Conservation (phyloP, 2,329 filamentous ascomycete species). For the Drechslerella coelobrocha region DNA sequence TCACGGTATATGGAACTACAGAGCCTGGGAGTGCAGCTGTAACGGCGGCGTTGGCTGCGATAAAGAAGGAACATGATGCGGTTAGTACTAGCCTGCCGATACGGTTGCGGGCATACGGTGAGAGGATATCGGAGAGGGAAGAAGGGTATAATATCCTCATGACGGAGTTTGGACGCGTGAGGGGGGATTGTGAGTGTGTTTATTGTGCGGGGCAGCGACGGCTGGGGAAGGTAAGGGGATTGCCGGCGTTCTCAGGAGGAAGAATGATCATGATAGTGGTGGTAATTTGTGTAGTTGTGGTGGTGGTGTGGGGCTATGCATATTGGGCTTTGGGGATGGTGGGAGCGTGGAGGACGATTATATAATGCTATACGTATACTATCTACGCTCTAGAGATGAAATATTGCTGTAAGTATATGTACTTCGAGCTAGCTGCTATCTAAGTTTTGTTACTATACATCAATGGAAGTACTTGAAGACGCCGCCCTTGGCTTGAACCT, state of each 20-base stretch:
- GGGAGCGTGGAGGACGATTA: too few relatives aligned
- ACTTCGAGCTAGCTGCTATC: too few relatives aligned
- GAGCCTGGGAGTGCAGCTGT: not conserved
- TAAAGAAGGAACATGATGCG: slow-evolving; percentile 12
- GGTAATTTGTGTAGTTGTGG: not conserved
- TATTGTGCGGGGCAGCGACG: slow-evolving; percentile 21
- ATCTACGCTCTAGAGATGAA: too few relatives aligned
- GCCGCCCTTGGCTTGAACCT: slow-evolving; percentile 63
- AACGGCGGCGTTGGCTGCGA: slow-evolving; percentile 5
- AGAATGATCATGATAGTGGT: not conserved
- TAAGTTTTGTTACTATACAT: too few relatives aligned
- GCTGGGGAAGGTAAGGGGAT: not conserved
- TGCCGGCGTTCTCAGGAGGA: not conserved
- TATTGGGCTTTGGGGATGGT: too few relatives aligned
- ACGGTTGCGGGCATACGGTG: not conserved
- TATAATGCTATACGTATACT: too few relatives aligned
- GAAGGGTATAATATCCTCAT: slow-evolving; percentile 2
- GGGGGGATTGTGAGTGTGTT: slow-evolving; percentile 7
- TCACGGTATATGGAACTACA: not conserved
- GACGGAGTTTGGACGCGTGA: slow-evolving; percentile 12
- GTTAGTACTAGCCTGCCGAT: not conserved
- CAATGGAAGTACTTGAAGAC: slow-evolving; percentile 44
- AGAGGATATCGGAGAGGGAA: not conserved
- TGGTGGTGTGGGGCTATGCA: too few relatives aligned
- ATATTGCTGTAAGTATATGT: too few relatives aligned